Conservation (phyloP, 805 yeast genomes). For the Starmerella riodocensis region DNA sequence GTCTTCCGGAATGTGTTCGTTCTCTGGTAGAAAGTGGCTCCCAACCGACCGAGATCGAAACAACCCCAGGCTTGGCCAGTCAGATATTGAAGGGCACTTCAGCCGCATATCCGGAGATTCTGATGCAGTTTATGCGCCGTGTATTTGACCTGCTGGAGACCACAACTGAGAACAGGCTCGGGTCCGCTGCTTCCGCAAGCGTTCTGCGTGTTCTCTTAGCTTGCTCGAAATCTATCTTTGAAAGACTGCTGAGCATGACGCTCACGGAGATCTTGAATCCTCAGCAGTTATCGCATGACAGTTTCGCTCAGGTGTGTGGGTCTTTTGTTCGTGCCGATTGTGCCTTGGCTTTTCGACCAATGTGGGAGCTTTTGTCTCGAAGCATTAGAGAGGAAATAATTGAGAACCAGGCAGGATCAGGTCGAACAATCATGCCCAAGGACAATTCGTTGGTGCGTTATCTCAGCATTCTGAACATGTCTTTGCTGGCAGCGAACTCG, state of each 20-base stretch:
- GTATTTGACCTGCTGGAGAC: slow-evolving; percentile 54
- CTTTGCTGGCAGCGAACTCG: slow-evolving; percentile 53
- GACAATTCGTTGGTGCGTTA: slow-evolving; percentile 68
- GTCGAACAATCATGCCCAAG: slow-evolving; percentile 54
- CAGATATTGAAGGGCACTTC: slow-evolving; percentile 62
- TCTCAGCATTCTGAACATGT: slow-evolving; percentile 54
- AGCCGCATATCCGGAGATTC: slow-evolving; percentile 48
- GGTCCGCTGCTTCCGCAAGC: slow-evolving; percentile 13
- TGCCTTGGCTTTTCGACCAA: slow-evolving; percentile 31
- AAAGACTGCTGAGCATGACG: slow-evolving; percentile 22
- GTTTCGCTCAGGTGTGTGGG: slow-evolving; percentile 61
- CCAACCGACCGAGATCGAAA: slow-evolving; percentile 8
- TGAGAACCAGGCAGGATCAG: slow-evolving; percentile 69
- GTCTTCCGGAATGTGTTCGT: slow-evolving; percentile 14
- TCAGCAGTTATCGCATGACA: slow-evolving; percentile 47
- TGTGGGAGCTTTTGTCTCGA: slow-evolving; percentile 35
- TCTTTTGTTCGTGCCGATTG: slow-evolving; percentile 57
- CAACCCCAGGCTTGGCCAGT: slow-evolving; percentile 36
- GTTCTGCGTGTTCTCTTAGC: slow-evolving; percentile 12
- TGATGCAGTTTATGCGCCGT: slow-evolving; percentile 43
- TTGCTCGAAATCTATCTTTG: slow-evolving; percentile 23
- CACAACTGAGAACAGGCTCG: slow-evolving; percentile 7
- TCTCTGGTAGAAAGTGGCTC: slow-evolving; percentile 2
- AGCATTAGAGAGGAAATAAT: slow-evolving; percentile 52
- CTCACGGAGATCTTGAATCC: slow-evolving; percentile 41